These are phyloP conservation scores for Maudiozyma turicensis DNA, from an alignment of 805 yeast species.

Conservation along the genomic window DNA sequence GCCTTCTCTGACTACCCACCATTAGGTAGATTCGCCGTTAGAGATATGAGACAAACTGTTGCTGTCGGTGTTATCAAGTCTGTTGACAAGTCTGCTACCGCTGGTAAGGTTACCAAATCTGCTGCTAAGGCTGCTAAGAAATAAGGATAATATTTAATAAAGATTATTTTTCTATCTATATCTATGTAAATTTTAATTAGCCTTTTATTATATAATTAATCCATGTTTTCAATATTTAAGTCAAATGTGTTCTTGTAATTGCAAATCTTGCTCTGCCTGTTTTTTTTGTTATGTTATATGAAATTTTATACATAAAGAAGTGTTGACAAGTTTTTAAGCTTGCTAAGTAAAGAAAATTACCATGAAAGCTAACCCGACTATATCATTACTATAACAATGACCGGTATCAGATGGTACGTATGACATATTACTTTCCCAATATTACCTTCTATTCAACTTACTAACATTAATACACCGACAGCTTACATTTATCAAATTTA, in stretches of 20 bases:
- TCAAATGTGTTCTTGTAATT: not conserved
- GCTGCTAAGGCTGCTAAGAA: constrained; percentile 40
- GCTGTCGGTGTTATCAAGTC: constrained; percentile 99
- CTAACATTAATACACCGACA: not conserved
- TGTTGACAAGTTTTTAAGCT: too few species aligned
- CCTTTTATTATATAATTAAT: not conserved
- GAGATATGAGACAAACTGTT: constrained; percentile 99
- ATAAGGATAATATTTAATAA: constrained; percentile 12
- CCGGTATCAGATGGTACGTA: too few species aligned
- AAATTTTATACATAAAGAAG: not conserved
- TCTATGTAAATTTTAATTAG: not conserved
- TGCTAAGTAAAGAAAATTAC: too few species aligned
- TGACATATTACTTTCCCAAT: too few species aligned
- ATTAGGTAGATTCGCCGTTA: constrained; percentile 95
- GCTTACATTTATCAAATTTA: constrained; percentile 16
- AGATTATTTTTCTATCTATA: not conserved
- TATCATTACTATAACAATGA: too few species aligned
- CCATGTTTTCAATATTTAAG: not conserved
- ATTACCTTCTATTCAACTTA: not conserved
- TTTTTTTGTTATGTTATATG: not conserved
- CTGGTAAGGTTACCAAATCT: constrained; percentile 37
- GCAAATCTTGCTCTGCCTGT: not conserved
- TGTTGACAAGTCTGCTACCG: constrained; percentile 76
- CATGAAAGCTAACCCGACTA: too few species aligned
- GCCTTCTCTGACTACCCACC: too few species aligned